These are phyloP conservation scores for Annulohypoxylon maeteangense DNA, from an alignment of 495 filamentous ascomycete species.

Conservation along the genomic window DNA sequence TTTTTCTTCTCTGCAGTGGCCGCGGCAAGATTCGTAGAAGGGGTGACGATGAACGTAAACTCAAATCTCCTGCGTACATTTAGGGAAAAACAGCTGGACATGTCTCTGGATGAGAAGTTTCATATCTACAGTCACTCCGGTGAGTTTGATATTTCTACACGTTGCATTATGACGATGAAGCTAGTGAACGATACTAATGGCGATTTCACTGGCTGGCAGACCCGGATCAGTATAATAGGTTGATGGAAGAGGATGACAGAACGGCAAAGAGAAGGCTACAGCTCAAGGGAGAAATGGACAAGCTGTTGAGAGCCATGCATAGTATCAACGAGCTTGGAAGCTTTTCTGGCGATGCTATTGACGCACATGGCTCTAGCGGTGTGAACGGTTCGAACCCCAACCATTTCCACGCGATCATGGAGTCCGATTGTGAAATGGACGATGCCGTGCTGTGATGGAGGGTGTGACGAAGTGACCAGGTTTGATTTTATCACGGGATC, in stretches of 20 bases:
- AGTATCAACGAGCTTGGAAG: slow-evolving; percentile 51
- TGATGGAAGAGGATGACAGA: slow-evolving; percentile 60
- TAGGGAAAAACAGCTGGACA: slow-evolving; percentile 40
- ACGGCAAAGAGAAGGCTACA: slow-evolving; percentile 49
- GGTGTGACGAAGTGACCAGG: not conserved
- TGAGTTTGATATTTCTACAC: slow-evolving; percentile 10
- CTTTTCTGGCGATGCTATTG: slow-evolving; percentile 10
- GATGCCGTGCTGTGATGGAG: slow-evolving; percentile 24
- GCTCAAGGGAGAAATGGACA: slow-evolving; percentile 53
- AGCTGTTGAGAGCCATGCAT: slow-evolving; percentile 53
- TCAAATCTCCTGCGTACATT: slow-evolving; percentile 55
- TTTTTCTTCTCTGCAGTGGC: slow-evolving; percentile 46
- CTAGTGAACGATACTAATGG: slow-evolving; percentile 2
- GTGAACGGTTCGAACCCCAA: not conserved
- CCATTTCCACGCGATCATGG: not conserved
- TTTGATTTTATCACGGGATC: not conserved
- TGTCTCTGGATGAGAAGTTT: slow-evolving; percentile 55
- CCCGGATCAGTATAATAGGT: slow-evolving; percentile 45
- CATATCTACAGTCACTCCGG: slow-evolving; percentile 45
- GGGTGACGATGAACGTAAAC: slow-evolving; percentile 58
- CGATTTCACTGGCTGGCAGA: slow-evolving; percentile 27
- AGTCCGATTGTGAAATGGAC: slow-evolving; percentile 37
- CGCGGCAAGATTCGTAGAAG: slow-evolving; percentile 61
- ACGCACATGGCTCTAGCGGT: not conserved
- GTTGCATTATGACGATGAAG: not conserved